A percentile compares a stretch with the other conserved stretches of the same genome.
Conservation (phyloP, 2,329 filamentous ascomycete genomes). For the Chaetomium sp. region DNA sequence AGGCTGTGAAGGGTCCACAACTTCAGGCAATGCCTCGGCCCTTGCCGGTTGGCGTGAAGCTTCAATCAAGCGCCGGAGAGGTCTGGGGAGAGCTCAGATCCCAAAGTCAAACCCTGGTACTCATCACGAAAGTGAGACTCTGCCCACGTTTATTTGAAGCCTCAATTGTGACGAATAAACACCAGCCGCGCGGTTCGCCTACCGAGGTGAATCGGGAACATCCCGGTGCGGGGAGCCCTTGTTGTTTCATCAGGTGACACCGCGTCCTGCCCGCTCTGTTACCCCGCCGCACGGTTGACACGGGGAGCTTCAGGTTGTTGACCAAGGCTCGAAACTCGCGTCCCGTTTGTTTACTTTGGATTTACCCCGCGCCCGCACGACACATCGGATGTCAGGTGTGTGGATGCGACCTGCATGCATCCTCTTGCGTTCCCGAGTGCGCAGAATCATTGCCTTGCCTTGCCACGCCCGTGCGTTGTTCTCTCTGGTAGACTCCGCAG, state of each 20-base stretch:
- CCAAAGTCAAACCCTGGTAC: background rate
- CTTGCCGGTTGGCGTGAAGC: background rate
- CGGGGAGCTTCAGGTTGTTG: slow-evolving; percentile 28
- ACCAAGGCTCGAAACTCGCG: slow-evolving; percentile 15
- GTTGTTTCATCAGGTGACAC: slow-evolving; percentile 32
- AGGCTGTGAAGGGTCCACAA: background rate
- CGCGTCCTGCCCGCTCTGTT: slow-evolving; percentile 28
- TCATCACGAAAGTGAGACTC: background rate
- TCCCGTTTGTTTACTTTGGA: slow-evolving; percentile 32
- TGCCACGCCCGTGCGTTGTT: slow-evolving; percentile 9
- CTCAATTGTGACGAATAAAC: slow-evolving; percentile 2
- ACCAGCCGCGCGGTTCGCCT: background rate
- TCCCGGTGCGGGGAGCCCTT: slow-evolving; percentile 2
- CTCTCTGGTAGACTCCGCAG: background rate
- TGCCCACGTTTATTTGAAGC: background rate
- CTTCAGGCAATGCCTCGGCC: background rate
- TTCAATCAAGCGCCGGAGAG: background rate
- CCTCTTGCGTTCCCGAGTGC: slow-evolving; percentile 4
- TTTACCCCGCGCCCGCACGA: slow-evolving; percentile 23
- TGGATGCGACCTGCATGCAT: slow-evolving; percentile 13
- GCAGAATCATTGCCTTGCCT: slow-evolving; percentile 2
- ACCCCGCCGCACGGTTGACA: slow-evolving; percentile 30
- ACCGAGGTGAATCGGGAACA: slow-evolving; percentile 12
- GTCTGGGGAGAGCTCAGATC: background rate
- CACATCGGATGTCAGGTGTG: background rate